Evolutionary conservation across 2,329 filamentous ascomycete genomes (phyloP), one percentile per base, ranked within the genome.

Genomic region (Arthrobotrys entomopaga): DNA sequence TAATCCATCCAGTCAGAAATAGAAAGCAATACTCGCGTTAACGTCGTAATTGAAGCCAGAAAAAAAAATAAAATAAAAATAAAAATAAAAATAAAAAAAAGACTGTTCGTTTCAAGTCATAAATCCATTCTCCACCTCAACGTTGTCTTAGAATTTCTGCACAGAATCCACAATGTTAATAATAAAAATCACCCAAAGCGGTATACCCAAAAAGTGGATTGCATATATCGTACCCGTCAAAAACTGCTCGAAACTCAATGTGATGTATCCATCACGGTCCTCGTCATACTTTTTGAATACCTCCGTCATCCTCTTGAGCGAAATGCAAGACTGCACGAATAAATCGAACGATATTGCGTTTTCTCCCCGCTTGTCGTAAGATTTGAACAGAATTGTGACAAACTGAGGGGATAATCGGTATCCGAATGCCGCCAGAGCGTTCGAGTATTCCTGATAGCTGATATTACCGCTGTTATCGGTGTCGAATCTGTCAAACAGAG

Each of bases 281-380:
- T 96, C 91, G 79, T 99, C 95, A 81, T 98, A 99, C 83, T 93
- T 94, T 86, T 99, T 99, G 82, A 99, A 99, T 26, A 97, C 93
- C 82, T 99, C 95, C 73, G 95, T 99, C 94, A 99, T 98, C 78
- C 95, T 87, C 87, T 98, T 97, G 79, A 99, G 85, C 79, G 89
- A 93, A 80, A 99, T 98, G 82, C 95, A 98, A 60, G 92, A 92
- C 85, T 99, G 95, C 75, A 99, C 95, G 80, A 99, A 99, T 59
- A 99, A 83, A 83, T 99, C 95, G 80, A 99, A 99, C 20, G 77
- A 78, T 66, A 80, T 79, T 24, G 78, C 79, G 40, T 79, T 78
- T 70, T 78, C 77, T 0, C 84, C 83, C 76, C 87, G 86, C 84
- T 90, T 93, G 81, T 97, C 94, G 83, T 96, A 98, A 0, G 92